phyloP scores from a whole-genome alignment of 352 stramenopile genomes.

The Phytopythium sindhum region DNA sequence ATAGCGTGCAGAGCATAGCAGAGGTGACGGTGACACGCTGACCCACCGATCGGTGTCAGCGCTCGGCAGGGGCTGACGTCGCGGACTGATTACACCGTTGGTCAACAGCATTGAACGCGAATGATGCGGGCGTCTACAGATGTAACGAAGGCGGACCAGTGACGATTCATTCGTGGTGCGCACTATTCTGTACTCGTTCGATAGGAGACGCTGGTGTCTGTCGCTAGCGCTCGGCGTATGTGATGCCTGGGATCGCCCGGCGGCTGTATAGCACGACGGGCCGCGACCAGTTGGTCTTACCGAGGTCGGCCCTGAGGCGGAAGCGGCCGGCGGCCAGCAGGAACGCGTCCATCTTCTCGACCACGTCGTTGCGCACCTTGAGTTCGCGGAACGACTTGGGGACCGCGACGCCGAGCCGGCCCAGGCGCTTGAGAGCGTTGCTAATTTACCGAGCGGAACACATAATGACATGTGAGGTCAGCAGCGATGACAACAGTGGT shows the following conservation, averaged over 20 bases:
- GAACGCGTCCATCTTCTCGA: conserved; percentile 67
- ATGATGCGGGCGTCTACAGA: too few species aligned
- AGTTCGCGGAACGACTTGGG: conserved; percentile 60
- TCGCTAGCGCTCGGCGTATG: conserved; percentile 18
- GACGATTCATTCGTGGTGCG: neutral
- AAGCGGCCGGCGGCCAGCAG: conserved; percentile 56
- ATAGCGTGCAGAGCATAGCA: neutral
- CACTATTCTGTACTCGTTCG: neutral
- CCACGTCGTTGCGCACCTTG: conserved; percentile 54
- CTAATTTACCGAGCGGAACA: conserved; percentile 17
- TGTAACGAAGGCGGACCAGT: neutral
- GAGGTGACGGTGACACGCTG: neutral
- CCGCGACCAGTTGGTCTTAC: conserved; percentile 82
- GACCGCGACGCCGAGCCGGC: conserved; percentile 39
- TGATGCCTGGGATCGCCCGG: conserved; percentile 37
- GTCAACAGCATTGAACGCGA: neutral
- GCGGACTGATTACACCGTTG: neutral
- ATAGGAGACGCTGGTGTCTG: neutral
- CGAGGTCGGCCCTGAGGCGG: conserved; percentile 51
- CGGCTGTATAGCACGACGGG: conserved; percentile 72
- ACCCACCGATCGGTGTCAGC: neutral
- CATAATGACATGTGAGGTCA: conserved; percentile 5
- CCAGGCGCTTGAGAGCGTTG: conserved; percentile 68
- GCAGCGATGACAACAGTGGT: neutral
- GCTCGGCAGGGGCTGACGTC: neutral